Evolutionary conservation across 805 yeast species (phyloP).

Genomic region (Candida peoriensis): DNA sequence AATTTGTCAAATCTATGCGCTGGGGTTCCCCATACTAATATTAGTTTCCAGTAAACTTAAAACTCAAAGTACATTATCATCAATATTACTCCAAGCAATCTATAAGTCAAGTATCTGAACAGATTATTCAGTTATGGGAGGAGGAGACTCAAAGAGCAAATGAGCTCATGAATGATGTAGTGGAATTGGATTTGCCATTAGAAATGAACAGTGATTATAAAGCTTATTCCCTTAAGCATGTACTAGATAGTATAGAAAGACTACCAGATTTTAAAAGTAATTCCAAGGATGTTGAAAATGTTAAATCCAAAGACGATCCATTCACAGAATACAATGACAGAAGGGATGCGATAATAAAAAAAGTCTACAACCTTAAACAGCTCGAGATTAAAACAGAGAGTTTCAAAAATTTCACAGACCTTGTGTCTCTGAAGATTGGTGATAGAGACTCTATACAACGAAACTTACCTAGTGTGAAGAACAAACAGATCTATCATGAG

Average conservation of each 20-base stretch:
- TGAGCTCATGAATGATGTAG: slow-evolving; percentile 4
- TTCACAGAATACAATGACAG: slow-evolving; percentile 8
- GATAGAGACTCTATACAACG: slow-evolving; percentile 13
- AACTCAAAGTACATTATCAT: slow-evolving; percentile 6
- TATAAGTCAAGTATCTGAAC: slow-evolving; percentile 17
- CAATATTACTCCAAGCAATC: slow-evolving; percentile 19
- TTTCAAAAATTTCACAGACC: slow-evolving; percentile 5
- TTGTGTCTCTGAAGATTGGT: slow-evolving; percentile 16
- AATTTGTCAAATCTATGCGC: background rate
- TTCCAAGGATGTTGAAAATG: background rate
- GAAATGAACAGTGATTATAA: slow-evolving; percentile 14
- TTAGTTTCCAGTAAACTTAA: slow-evolving; percentile 9
- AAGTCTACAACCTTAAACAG: slow-evolving; percentile 4
- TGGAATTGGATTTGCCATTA: slow-evolving; percentile 12
- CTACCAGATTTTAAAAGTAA: slow-evolving; percentile 13
- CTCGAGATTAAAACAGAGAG: slow-evolving; percentile 7
- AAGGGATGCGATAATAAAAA: slow-evolving; percentile 8
- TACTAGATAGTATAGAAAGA: slow-evolving; percentile 12
- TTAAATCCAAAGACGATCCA: slow-evolving; percentile 1
- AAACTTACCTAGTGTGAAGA: slow-evolving; percentile 13
- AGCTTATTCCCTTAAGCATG: slow-evolving; percentile 14
- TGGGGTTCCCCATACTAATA: slow-evolving; percentile 1
- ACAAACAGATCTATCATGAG: slow-evolving; percentile 13
- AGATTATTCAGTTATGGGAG: slow-evolving; percentile 14
- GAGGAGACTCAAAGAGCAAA: slow-evolving; percentile 5